Percentiles rank a stretch among this genome's conserved stretches.
Evolutionary conservation across 2,329 filamentous ascomycete species (phyloP).

Genomic region (Fusarium bactridioides): DNA sequence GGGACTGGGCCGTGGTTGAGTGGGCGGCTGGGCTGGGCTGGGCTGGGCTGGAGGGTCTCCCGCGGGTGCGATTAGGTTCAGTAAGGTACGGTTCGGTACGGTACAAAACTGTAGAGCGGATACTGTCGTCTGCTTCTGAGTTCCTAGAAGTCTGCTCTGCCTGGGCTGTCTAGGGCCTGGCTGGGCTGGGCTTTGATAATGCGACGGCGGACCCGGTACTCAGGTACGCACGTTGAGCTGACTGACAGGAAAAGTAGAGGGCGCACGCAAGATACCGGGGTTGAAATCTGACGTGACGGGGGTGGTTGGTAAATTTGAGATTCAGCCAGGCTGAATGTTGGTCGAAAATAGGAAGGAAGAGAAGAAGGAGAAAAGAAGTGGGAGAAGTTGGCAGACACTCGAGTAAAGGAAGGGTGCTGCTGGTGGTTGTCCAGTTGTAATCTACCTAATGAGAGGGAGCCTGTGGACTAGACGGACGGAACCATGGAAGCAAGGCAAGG

Average conservation of each 20-base stretch:
- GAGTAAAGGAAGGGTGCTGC: slow-evolving; percentile 18
- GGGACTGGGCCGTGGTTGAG: slow-evolving; percentile 18
- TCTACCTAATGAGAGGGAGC: slow-evolving; percentile 20
- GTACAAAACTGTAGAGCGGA: background rate
- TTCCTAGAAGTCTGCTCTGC: background rate
- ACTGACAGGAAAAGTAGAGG: slow-evolving; percentile 9
- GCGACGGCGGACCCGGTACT: slow-evolving; percentile 32
- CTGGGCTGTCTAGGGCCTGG: background rate
- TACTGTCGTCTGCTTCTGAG: background rate
- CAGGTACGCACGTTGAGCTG: slow-evolving; percentile 18
- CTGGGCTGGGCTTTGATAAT: slow-evolving; percentile 14
- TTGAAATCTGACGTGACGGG: slow-evolving; percentile 28
- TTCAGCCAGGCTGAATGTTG: slow-evolving; percentile 12
- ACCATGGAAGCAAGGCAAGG: slow-evolving; percentile 24
- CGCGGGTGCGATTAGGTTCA: slow-evolving; percentile 36
- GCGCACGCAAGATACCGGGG: slow-evolving; percentile 27
- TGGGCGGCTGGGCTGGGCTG: slow-evolving; percentile 29
- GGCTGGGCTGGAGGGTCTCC: slow-evolving; percentile 26
- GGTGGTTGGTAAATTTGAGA: slow-evolving; percentile 8
- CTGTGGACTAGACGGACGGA: slow-evolving; percentile 1
- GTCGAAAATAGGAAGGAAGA: slow-evolving; percentile 1
- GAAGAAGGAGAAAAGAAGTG: slow-evolving; percentile 21
- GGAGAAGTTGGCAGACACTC: slow-evolving; percentile 22
- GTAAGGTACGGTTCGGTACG: background rate
- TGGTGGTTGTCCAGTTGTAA: slow-evolving; percentile 20